Conservation (phyloP, 2,329 filamentous ascomycete genomes). For the Ophiostoma perfectum region DNA sequence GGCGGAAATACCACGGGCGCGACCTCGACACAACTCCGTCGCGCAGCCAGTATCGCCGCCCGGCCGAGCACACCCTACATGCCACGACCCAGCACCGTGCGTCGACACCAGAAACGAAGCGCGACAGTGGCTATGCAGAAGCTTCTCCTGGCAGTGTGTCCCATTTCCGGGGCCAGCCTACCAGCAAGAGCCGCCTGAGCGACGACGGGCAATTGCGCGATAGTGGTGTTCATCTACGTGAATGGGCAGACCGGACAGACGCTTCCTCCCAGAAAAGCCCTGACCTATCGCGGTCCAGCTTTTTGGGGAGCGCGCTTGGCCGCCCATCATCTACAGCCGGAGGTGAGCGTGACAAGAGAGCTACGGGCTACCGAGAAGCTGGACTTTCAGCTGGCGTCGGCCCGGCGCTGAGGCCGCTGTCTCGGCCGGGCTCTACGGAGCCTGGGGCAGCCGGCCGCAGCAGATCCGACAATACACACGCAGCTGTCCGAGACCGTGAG, state of each 20-base stretch:
- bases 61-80: not conserved
- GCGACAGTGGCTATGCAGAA: slow-evolving; percentile 47
- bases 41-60: slow-evolving; percentile 13
- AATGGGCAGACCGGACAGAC: slow-evolving; percentile 32
- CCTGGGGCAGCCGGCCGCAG: slow-evolving; percentile 14
- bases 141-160: slow-evolving; percentile 28
- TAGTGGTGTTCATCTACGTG: slow-evolving; percentile 53
- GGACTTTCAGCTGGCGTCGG: slow-evolving; percentile 24
- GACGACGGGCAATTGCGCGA: slow-evolving; percentile 40
- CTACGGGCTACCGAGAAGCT: slow-evolving; percentile 29
- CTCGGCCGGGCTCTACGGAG: slow-evolving; percentile 7
- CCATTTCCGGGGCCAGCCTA: slow-evolving; percentile 1
- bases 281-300: not conserved
- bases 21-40: slow-evolving; percentile 21
- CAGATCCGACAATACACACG: slow-evolving; percentile 23
- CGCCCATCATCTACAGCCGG: not conserved
- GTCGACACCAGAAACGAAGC: slow-evolving; percentile 31
- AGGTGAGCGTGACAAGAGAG: slow-evolving; percentile 14
- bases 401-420: slow-evolving; percentile 13
- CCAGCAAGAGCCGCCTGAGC: slow-evolving; percentile 4
- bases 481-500: slow-evolving; percentile 10
- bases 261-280: not conserved
- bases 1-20: slow-evolving; percentile 25
- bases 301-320: not conserved
- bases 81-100: not conserved